Evolutionary conservation across 257 asterid species (phyloP), one percentile per base, ranked within the genome.

Genomic region (Haberlea rhodopensis): DNA sequence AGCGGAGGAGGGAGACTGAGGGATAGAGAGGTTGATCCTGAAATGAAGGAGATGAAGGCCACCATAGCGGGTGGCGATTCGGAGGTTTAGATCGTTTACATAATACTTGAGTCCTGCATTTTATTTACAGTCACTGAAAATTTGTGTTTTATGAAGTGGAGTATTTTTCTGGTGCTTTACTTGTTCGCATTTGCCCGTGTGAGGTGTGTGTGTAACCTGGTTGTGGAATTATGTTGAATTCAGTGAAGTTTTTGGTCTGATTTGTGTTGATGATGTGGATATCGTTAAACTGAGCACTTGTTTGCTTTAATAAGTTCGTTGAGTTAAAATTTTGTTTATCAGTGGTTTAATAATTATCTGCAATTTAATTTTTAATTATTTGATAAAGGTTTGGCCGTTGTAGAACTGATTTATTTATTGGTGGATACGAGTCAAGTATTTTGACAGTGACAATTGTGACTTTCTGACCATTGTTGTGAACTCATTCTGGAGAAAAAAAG

Each of bases 1-100:
- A 60, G 73, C 26, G 94, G 85, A 55, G 85, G 81, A 61, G 86
- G 89, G 66, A 75, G 87, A 63, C 68, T 64, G 53, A 79, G 81
- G 78, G 85, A 78, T 68, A 85, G 78, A 20, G 97, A 81, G 63
- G 96, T 82, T 0, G 99, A 94, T 80, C 94, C 81, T 57, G 96
- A 91, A 79, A 81, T 77, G 82, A 87, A 87, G 82, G 99, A 88
- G 86, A 87, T 90, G 95, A 90, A 97, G 97, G 95, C 87, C 24
- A 90, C 97, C 10, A 66, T 89, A 54, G 95, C 95, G 8, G 96
- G 95, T 57, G 65, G 68, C 25, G 81, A 79, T 76, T 76, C 84
- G 1, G 84, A 79, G 84, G 84, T 79, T 61, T 43, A 43, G 3
- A 6, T 15, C 20, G 16, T 43, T 43, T 43, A 43, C 51, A 16